Base-by-base conservation (phyloP, 2,329 filamentous ascomycete genomes). In the Arthrobotrys musiformis region DNA sequence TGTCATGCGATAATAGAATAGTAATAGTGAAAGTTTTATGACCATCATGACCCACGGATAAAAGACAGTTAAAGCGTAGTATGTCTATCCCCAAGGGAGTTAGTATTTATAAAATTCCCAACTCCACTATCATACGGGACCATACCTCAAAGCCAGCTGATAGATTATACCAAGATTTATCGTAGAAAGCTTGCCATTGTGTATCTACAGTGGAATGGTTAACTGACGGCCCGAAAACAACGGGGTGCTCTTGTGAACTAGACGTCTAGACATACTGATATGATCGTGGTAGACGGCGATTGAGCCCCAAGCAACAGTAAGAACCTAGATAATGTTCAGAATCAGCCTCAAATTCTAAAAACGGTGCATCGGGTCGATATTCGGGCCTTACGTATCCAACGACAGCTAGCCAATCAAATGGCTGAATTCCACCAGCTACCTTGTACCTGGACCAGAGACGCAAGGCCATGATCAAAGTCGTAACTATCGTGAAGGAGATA, bases 1-100 rank as follows among this genome's bases (percentile, higher is more conserved):
- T 26, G 74, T 78, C 74, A 78, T 78, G 17, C 63, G 46, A 30
- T 68, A 78, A n/a, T 72, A 78, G 26, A 78, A 78, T 11, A 72
- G 11, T 7, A 78, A 28, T 0, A 78, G 68, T 2, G 74, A 78
- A 6, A 73, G 37, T 42, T 78, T 78, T 48, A 78, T 67, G 7
- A 30, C 17, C 61, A 78, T 68, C 40, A 78, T 78, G 7, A 70
- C 68, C 64, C 58, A 78, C 1, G 74, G 68, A 26, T 78, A 78
- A 1, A 64, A 24, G 13, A 67, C 4, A 5, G 33, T 28, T 4
- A 78, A 54, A 15, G 13, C 46, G 4, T 37, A 62, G n/a, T 68
- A 62, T 0, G 54, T 37, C 74, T 78, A 13, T 58, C 17, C 17
- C 4, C n/a, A 4, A 19, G 2, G 2, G 15, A n/a, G 19, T 42